Conservation (phyloP, 1,284 basidiomycete genomes). For the Marasmius fiardii region DNA sequence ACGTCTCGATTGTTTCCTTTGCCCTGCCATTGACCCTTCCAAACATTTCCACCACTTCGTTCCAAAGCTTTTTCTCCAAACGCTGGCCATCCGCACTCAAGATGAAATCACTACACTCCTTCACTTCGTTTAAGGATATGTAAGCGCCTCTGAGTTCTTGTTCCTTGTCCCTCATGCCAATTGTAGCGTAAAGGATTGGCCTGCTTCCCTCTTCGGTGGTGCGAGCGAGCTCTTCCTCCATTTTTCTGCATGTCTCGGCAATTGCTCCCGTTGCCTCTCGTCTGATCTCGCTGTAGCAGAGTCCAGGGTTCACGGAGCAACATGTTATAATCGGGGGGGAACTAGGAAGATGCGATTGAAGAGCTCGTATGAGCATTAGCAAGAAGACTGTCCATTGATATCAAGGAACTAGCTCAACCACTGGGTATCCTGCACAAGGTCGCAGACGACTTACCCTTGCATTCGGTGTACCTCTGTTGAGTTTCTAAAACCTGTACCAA, state of each 20-base stretch:
- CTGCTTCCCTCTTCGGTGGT: constrained; percentile 40
- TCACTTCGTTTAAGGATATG: constrained; percentile 8
- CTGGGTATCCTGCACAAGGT: background rate
- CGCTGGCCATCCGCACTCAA: constrained; percentile 33
- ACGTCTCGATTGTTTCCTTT: background rate
- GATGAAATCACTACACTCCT: constrained; percentile 17
- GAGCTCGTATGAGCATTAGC: constrained; percentile 37
- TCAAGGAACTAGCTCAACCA: constrained; percentile 7
- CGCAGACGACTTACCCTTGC: constrained; percentile 27
- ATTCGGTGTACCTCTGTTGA: constrained; percentile 23
- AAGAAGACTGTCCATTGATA: constrained; percentile 32
- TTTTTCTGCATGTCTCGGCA: constrained; percentile 12
- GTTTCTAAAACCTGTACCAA: no score
- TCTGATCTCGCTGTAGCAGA: constrained; percentile 39
- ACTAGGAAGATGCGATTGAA: constrained; percentile 35
- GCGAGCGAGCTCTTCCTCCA: constrained; percentile 26
- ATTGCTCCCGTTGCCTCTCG: constrained; percentile 20
- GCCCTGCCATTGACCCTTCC: background rate
- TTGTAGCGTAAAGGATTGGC: constrained; percentile 37
- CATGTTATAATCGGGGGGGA: constrained; percentile 30
- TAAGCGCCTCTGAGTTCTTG: constrained; percentile 17
- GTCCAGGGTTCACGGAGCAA: constrained; percentile 41
- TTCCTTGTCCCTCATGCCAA: constrained; percentile 24
- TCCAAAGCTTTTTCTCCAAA: constrained; percentile 40
- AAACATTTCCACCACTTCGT: constrained; percentile 17